These are phyloP conservation scores for Phytophthora macrochlamydospora DNA, from an alignment of 352 stramenopile species.

Conservation along the genomic window DNA sequence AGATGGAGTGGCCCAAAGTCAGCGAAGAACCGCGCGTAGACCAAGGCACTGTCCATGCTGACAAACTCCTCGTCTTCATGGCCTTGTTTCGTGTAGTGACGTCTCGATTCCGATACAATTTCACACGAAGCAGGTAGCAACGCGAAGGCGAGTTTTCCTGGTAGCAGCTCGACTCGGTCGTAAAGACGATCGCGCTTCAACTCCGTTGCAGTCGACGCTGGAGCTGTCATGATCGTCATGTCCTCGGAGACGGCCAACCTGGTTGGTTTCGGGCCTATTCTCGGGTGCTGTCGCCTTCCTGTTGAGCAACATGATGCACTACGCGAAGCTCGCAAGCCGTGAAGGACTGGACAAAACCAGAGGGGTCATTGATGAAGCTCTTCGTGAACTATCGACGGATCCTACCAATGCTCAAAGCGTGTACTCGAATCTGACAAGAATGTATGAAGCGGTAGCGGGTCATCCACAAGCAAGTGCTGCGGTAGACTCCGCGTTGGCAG, in stretches of 20 bases:
- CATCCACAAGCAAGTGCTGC: conserved; percentile 8
- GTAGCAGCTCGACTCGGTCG: conserved; percentile 36
- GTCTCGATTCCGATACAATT: conserved; percentile 30
- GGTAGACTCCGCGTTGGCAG: conserved; percentile 25
- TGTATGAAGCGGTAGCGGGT: conserved; percentile 23
- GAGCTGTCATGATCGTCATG: conserved; percentile 6
- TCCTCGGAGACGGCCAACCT: neutral
- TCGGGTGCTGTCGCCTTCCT: neutral
- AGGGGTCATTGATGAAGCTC: conserved; percentile 14
- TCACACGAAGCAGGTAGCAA: conserved; percentile 18
- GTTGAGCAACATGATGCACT: conserved; percentile 20
- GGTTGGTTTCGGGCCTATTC: conserved; percentile 29
- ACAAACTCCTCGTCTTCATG: conserved; percentile 33
- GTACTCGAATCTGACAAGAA: conserved; percentile 30
- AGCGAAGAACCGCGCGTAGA: conserved; percentile 98
- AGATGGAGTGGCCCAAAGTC: conserved; percentile 98
- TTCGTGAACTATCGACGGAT: conserved; percentile 26
- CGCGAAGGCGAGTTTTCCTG: conserved; percentile 35
- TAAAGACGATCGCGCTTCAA: conserved; percentile 13
- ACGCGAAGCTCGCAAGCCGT: conserved; percentile 16
- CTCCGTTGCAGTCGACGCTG: neutral
- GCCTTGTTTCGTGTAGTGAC: neutral
- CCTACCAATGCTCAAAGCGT: conserved; percentile 30
- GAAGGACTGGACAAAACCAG: neutral
- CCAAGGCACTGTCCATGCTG: conserved; percentile 70